These are phyloP conservation scores for Neofusicoccum kwambonambiense DNA, from an alignment of 2,329 filamentous ascomycete genomes.

Conservation along the genomic window DNA sequence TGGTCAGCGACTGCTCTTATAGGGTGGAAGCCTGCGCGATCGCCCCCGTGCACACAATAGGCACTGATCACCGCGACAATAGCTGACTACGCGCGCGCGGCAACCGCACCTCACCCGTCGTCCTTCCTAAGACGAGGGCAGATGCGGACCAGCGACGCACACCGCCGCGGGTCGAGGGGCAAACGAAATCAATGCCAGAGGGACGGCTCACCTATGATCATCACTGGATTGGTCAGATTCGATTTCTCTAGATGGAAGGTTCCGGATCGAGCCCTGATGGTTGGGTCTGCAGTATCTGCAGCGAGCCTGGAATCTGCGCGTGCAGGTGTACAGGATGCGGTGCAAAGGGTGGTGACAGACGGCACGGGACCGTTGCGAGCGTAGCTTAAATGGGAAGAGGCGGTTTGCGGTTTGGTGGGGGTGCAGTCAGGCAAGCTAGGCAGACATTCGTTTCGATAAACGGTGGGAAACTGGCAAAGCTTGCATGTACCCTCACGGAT, in stretches of 20 bases:
- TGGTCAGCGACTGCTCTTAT: constrained; percentile 15
- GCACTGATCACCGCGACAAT: constrained; percentile 12
- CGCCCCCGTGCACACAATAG: constrained; percentile 5
- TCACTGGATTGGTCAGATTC: constrained; percentile 6
- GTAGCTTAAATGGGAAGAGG: constrained; percentile 7
- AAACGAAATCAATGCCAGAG: not conserved
- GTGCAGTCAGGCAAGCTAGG: constrained; percentile 31
- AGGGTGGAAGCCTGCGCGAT: constrained; percentile 1
- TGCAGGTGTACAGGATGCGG: not conserved
- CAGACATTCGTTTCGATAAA: constrained; percentile 27
- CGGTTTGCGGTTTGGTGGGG: constrained; percentile 16
- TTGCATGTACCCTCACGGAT: constrained; percentile 24
- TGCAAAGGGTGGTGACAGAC: not conserved
- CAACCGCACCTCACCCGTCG: not conserved
- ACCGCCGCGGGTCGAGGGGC: not conserved
- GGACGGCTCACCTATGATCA: constrained; percentile 17
- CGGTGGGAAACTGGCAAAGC: constrained; percentile 32
- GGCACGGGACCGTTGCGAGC: constrained; percentile 3
- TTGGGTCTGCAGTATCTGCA: not conserved
- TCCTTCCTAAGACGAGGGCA: not conserved
- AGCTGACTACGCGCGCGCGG: not conserved
- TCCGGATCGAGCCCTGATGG: constrained; percentile 3
- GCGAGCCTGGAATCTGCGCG: not conserved
- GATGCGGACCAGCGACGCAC: not conserved
- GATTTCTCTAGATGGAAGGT: constrained; percentile 9